Base-by-base conservation (phyloP, 129 eudicot species). In the Centella asiatica region DNA sequence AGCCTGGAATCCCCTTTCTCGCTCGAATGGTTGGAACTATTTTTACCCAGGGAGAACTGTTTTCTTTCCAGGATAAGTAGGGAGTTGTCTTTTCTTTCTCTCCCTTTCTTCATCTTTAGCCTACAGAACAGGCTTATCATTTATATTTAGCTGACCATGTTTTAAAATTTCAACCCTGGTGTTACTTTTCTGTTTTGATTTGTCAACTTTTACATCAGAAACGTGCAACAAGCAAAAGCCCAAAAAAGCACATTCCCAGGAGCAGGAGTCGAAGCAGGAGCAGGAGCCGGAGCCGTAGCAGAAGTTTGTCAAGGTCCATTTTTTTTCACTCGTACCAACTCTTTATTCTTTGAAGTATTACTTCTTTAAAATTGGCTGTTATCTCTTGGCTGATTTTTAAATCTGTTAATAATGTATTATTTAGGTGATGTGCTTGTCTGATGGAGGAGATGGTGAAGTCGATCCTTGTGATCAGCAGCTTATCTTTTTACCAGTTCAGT, bases 281-380 rank as follows among this genome's bases (percentile, higher is more conserved):
- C 69, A 67, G 79, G 50, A 81, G 92, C 76, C 76, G 73, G 23
- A 88, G 89, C 76, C 62, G 84, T 64, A 87, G 95, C 95, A 76
- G 67, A 80, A 92, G 98, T 64, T 33, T 66, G 44, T 86, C 93
- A 15, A 69, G 89, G 97, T 90, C 44, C 42, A 23, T 1, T 34
- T 33, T 17, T 18, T 71, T 36, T 32, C 25, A n/a, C 9, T 5
- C 17, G 20, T 17, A n/a, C n/a, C n/a, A n/a, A n/a, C n/a, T n/a
- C n/a, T 18, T 27, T 32, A 18, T 53, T 32, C 2, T n/a, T 36
- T 36, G 2, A 9, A 36, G 14, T 36, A 36, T n/a, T n/a, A n/a
- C n/a, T n/a, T n/a, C n/a, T n/a, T n/a, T n/a, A n/a, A n/a, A n/a
- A n/a, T n/a, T n/a, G n/a, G n/a, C n/a, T n/a, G n/a, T n/a, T n/a